Evolutionary conservation across 495 filamentous ascomycete species (phyloP).

Genomic region (Aspergillus steynii): DNA sequence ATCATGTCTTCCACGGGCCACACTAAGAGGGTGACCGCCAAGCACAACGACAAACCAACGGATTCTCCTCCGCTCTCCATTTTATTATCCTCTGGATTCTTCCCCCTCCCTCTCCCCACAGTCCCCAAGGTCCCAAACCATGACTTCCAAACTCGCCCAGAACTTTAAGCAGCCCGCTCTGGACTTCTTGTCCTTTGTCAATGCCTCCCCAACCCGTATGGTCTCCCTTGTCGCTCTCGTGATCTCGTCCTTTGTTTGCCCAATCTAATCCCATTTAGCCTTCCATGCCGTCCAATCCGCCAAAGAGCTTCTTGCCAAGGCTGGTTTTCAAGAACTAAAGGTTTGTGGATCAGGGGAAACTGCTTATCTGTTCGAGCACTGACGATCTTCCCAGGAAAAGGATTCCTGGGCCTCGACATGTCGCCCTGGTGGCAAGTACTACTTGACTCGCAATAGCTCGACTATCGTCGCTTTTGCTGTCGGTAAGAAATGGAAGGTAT

Average conservation of each 20-base stretch:
- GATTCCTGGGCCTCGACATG: slow-evolving; percentile 83
- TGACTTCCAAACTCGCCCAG: slow-evolving; percentile 50
- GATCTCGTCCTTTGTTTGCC: slow-evolving; percentile 3
- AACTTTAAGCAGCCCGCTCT: slow-evolving; percentile 63
- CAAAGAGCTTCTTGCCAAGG: slow-evolving; percentile 70
- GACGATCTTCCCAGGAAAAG: slow-evolving; percentile 58
- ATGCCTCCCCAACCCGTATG: slow-evolving; percentile 90
- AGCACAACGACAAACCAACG: background rate
- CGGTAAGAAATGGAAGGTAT: slow-evolving; percentile 81
- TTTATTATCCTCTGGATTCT: background rate
- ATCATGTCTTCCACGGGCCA: slow-evolving; percentile 6
- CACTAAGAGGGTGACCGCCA: slow-evolving; percentile 11
- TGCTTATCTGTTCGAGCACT: background rate
- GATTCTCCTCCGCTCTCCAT: background rate
- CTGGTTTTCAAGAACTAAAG: slow-evolving; percentile 83
- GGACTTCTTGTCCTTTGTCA: slow-evolving; percentile 91
- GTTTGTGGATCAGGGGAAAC: slow-evolving; percentile 34
- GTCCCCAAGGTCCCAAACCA: slow-evolving; percentile 37
- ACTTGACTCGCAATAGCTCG: slow-evolving; percentile 90
- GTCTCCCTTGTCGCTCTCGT: background rate
- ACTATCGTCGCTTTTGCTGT: slow-evolving; percentile 95
- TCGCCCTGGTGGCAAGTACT: slow-evolving; percentile 90
- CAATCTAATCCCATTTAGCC: slow-evolving; percentile 54
- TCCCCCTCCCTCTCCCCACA: slow-evolving; percentile 8
- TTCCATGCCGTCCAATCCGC: slow-evolving; percentile 89